Evolutionary conservation across 2,329 filamentous ascomycete genomes (phyloP).

Genomic region (Fusarium coffeatum): DNA sequence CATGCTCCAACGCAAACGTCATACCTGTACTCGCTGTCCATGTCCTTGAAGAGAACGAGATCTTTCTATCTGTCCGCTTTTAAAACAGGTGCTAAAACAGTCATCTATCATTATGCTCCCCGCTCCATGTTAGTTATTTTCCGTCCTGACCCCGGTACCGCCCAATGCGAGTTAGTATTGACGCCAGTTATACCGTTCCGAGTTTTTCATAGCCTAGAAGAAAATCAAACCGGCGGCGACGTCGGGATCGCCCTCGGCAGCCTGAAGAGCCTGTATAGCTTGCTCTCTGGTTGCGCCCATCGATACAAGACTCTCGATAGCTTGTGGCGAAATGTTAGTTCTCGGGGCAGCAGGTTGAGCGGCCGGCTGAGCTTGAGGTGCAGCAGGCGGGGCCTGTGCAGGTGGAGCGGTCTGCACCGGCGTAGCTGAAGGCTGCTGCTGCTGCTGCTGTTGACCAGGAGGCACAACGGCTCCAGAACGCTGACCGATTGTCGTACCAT

Average conservation of each 20-base stretch:
- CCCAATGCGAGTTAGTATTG: conserved; percentile 26
- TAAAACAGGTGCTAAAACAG: conserved; percentile 14
- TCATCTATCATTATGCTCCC: conserved; percentile 41
- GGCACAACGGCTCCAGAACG: conserved; percentile 78
- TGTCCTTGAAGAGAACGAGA: conserved; percentile 20
- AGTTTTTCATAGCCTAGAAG: conserved; percentile 39
- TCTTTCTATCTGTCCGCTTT: conserved; percentile 41
- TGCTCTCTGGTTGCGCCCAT: conserved; percentile 82
- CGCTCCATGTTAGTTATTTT: conserved; percentile 29
- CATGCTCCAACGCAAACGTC: conserved; percentile 21
- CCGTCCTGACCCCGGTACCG: conserved; percentile 10
- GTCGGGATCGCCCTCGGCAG: conserved; percentile 87
- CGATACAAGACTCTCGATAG: conserved; percentile 79
- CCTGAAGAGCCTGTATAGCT: conserved; percentile 83
- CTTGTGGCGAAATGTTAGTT: conserved; percentile 65
- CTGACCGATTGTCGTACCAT: conserved; percentile 88
- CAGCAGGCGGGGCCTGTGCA: conserved; percentile 44
- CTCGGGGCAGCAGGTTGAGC: conserved; percentile 44
- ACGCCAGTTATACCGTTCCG: conserved; percentile 10
- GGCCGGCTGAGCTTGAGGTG: conserved; percentile 45
- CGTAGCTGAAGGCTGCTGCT: conserved; percentile 26
- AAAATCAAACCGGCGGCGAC: conserved; percentile 86
- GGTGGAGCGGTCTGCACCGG: conserved; percentile 43
- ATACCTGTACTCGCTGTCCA: conserved; percentile 21
- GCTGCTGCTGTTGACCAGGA: conserved; percentile 34